Base-by-base conservation (phyloP, 495 filamentous ascomycete species). In the Neurospora sp. region DNA sequence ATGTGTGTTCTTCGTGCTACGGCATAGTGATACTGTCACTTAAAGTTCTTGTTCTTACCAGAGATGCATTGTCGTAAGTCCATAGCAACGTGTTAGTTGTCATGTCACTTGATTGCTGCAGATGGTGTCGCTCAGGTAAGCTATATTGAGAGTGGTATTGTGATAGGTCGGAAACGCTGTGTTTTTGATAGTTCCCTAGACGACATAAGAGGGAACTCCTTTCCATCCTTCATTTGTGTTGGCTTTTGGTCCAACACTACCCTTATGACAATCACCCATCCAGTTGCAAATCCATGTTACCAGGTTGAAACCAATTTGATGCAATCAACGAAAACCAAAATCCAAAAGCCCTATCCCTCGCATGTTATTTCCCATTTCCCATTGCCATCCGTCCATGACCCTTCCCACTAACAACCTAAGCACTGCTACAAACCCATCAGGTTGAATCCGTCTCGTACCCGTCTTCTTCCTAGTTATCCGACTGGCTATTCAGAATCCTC, bases 401-500 rank as follows among this genome's bases (percentile, higher is more conserved):
- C 20, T 14, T 27, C 31, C n/a, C 69, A 70, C 69, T 14, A 18
- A 18, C 4, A 11, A 20, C 27, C 35, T 37, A 37, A 72, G 31
- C 31, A n/a, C 10, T 41, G 20, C 35, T 35, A 11, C 40, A 41
- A 48, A 8, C 16, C 27, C 27, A 12, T 42, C 40, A 42, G 14
- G 4, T 16, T 16, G 40, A 42, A 42, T 18, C 41, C 5, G 5
- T 42, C 41, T 18, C 41, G 14, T 18, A 18, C 74, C 42, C 54
- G 39, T 11, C 35, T 70, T 39, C 37, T 38, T 70, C 35, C 78
- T 88, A 96, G 86, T 96, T 95, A 82, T 94, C 94, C 77, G 86
- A 88, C 85, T 94, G 92, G 82, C 88, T 92, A 82, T 97, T 97
- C 77, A 97, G 86, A 74, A 97, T 97, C 77, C 94, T 86, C 75